Conservation (phyloP, 2,329 filamentous ascomycete species). For the Orbilia javanica region DNA sequence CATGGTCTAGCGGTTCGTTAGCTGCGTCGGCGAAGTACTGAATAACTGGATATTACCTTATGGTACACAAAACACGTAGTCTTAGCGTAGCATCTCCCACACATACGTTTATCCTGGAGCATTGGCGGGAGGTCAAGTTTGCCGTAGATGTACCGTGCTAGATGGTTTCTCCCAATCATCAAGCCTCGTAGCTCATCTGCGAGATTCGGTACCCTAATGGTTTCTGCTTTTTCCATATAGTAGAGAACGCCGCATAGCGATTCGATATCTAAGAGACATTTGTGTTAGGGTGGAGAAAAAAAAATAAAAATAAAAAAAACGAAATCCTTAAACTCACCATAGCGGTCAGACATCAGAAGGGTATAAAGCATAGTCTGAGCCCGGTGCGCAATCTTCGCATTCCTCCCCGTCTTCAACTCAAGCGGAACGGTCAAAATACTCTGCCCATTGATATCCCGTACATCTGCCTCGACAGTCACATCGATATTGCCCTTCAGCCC, state of each 20-base stretch:
- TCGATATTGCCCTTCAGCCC: slow-evolving; percentile 98
- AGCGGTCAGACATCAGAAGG: slow-evolving; percentile 89
- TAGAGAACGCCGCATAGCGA: slow-evolving; percentile 92
- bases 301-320: slow-evolving; percentile 41
- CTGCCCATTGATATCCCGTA: slow-evolving; percentile 76
- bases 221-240: slow-evolving; percentile 92
- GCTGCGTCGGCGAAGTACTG: neutral
- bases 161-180: slow-evolving; percentile 93
- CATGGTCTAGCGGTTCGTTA: slow-evolving; percentile 65
- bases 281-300: neutral
- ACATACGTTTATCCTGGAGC: slow-evolving; percentile 83
- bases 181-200: slow-evolving; percentile 92
- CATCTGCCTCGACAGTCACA: slow-evolving; percentile 89
- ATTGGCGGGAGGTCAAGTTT: slow-evolving; percentile 86
- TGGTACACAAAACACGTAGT: slow-evolving; percentile 93
- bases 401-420: slow-evolving; percentile 94
- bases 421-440: slow-evolving; percentile 85
- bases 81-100: slow-evolving; percentile 90
- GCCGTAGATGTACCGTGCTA: slow-evolving; percentile 86
- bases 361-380: slow-evolving; percentile 97
- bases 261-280: slow-evolving; percentile 76
- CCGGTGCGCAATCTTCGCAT: slow-evolving; percentile 80
- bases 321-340: slow-evolving; percentile 69
- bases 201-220: slow-evolving; percentile 84
- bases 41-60: slow-evolving; percentile 70